phyloP scores from a whole-genome alignment of 208 protist genomes.

The Crithidia sp. region DNA sequence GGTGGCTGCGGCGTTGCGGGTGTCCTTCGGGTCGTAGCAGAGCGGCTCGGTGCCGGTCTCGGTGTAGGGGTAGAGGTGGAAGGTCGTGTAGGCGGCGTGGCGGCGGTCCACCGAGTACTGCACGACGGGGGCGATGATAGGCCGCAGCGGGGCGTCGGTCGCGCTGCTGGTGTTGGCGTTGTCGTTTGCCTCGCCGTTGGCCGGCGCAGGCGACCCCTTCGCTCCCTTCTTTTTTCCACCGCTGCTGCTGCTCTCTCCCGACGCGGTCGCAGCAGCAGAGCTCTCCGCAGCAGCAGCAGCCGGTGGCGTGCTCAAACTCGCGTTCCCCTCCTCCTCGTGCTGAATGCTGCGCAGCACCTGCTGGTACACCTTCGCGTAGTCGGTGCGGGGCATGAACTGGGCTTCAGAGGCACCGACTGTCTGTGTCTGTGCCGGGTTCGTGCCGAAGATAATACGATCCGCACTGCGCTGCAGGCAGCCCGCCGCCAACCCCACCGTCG shows the following conservation, averaged over 20 bases:
- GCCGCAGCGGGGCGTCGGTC: neutral
- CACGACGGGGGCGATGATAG: constrained; percentile 47
- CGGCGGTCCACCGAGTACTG: constrained; percentile 81
- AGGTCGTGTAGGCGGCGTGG: constrained; percentile 81
- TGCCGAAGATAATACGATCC: constrained; percentile 83
- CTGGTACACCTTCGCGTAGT: constrained; percentile 82
- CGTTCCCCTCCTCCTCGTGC: constrained; percentile 6
- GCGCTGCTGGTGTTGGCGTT: neutral
- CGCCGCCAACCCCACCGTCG: constrained; percentile 75
- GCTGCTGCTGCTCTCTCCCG: constrained; percentile 3
- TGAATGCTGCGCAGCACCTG: constrained; percentile 47
- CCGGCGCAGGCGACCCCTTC: neutral
- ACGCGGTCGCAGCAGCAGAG: neutral
- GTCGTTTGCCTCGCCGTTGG: neutral
- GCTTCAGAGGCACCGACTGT: constrained; percentile 85
- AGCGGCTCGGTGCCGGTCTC: constrained; percentile 81
- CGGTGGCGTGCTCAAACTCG: neutral
- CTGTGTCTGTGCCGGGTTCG: constrained; percentile 74
- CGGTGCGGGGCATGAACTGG: constrained; percentile 75
- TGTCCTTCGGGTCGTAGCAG: constrained; percentile 53
- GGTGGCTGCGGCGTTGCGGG: constrained; percentile 64
- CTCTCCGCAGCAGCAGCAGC: neutral
- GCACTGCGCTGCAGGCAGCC: constrained; percentile 82
- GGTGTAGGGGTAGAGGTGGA: constrained; percentile 82
- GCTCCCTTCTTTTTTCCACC: neutral